phyloP scores from a whole-genome alignment of 2,329 filamentous ascomycete species.

The Helotiales sp. region DNA sequence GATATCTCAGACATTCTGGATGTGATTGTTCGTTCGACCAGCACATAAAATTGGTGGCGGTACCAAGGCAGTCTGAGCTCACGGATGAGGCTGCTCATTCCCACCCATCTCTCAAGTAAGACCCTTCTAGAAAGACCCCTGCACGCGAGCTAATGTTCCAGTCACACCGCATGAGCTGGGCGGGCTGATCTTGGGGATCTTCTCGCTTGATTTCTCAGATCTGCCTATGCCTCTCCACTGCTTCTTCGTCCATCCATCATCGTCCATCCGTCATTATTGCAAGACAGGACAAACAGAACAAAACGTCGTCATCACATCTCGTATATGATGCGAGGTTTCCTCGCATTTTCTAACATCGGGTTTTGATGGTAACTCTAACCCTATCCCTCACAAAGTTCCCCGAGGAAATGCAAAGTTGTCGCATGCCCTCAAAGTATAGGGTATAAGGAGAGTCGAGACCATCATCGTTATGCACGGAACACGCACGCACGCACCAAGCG shows the following conservation, averaged over 20 bases:
- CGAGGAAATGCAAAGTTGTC: neutral
- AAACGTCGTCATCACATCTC: no score
- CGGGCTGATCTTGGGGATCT: neutral
- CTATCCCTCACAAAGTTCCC: neutral
- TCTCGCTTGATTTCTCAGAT: neutral
- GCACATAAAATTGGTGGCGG: neutral
- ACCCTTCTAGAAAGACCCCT: neutral
- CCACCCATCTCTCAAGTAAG: neutral
- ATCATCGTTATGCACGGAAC: neutral
- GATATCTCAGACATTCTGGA: no score
- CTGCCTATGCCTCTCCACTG: neutral
- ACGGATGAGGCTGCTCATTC: neutral
- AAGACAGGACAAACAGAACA: no score
- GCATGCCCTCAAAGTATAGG: neutral
- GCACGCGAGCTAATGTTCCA: neutral
- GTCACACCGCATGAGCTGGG: neutral
- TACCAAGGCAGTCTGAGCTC: neutral
- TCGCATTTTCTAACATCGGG: no score
- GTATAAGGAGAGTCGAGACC: neutral
- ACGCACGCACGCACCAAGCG: no score
- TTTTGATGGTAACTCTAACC: no score
- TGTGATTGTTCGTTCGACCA: no score
- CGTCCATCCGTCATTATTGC: no score
- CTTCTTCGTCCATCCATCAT: no score
- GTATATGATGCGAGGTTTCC: no score